Evolutionary conservation across 352 stramenopile species (phyloP), one percentile per base, ranked within the genome.

Genomic region (Phytophthora constricta): DNA sequence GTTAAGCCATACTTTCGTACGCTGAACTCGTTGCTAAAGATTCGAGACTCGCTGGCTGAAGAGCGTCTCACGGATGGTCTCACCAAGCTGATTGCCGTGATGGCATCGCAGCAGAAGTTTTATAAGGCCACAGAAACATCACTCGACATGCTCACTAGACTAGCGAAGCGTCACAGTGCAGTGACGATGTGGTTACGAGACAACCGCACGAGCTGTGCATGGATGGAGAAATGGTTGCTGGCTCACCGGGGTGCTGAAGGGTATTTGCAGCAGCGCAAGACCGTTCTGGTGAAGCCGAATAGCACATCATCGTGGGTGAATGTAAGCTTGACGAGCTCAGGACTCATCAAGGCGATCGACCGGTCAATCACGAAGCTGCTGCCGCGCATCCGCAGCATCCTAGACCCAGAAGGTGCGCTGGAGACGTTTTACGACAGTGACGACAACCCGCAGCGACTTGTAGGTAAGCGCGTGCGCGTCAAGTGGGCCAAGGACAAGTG

Each of bases 401-500:
- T 92, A 37, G 77, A 89, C 17, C 65, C 68, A 3, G 58, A 76
- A 27, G 62, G 58, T 17, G 50, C 54, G 8, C 58, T 84, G 3
- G 87, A 96, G 31, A 88, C 76, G n/a, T 93, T 95, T 43, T 96
- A 96, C 70, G 88, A 96, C 56, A 96, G 87, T 56, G 89, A 96
- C 58, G 89, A 96, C 70, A 95, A 96, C 37, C 89, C 89, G 23
- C 65, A 78, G 62, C 84, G 84, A 2, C 86, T 96, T 58, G 86
- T 96, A 0, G 87, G 87, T 27, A 91, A 92, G 54, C 87, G 86
- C 7, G 86, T 96, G 42, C 82, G 84, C 26, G 89, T 96, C 17
- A 96, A 96, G 59, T 96, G 89, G 89, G 87, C 87, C 20, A 93
- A 94, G 45, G 87, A 96, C 58, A 95, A 96, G 61, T 96, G 87